phyloP scores from a whole-genome alignment of 75 land plant species.

The Cupressus sempervirens region DNA sequence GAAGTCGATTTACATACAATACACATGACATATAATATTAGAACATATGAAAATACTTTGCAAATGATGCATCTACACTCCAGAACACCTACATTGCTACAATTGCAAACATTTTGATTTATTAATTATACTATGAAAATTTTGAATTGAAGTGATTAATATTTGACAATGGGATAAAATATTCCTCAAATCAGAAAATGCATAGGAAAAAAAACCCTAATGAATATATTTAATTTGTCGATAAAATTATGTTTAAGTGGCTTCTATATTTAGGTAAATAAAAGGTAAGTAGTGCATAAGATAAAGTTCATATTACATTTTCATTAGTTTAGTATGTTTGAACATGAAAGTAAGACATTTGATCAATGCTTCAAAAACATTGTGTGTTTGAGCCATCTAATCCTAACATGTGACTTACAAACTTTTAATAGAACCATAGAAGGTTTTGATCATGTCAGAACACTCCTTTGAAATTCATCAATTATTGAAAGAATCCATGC shows the following conservation, averaged over 20 bases:
- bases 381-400: neutral
- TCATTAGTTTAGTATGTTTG: neutral
- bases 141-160: no score
- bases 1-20: conserved; percentile 86
- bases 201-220: neutral
- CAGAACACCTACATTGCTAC: conserved; percentile 48
- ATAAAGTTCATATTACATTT: neutral
- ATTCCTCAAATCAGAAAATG: neutral
- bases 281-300: neutral
- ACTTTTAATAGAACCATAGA: neutral
- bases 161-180: neutral
- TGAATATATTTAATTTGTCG: neutral
- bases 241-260: neutral
- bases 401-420: neutral
- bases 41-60: conserved; percentile 72
- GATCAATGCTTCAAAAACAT: neutral
- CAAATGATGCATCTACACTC: conserved; percentile 88
- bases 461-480: no score
- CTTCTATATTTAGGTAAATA: neutral
- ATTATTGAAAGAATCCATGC: neutral
- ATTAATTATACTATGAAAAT: neutral
- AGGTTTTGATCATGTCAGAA: neutral
- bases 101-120: neutral
- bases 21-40: conserved; percentile 90
- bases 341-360: no score